Percentiles rank a stretch among this genome's conserved stretches.
phyloP scores from a whole-genome alignment of 1,284 basidiomycete genomes.

The Melanopsichium pennsylvanicum region DNA sequence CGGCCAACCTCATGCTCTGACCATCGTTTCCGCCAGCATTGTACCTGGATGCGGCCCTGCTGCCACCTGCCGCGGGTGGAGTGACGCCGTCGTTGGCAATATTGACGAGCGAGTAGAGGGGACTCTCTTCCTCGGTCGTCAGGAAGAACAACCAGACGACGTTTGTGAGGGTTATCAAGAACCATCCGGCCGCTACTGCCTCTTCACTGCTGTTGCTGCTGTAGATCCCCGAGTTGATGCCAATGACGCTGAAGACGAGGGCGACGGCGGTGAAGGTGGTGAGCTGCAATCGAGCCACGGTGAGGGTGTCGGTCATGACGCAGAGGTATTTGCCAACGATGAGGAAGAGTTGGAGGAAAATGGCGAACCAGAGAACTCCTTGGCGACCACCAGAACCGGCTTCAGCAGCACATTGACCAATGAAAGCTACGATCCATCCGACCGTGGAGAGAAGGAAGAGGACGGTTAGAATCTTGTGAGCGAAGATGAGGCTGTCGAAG shows the following conservation, averaged over 20 bases:
- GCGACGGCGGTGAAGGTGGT: conserved; percentile 84
- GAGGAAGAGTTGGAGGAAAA: conserved; percentile 82
- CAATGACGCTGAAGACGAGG: conserved; percentile 84
- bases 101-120: conserved; percentile 82
- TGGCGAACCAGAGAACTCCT: conserved; percentile 87
- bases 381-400: conserved; percentile 66
- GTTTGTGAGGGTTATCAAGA: conserved; percentile 84
- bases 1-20: conserved; percentile 34
- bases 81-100: conserved; percentile 85
- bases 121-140: conserved; percentile 91
- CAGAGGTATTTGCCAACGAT: conserved; percentile 82
- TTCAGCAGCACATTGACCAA: conserved; percentile 70
- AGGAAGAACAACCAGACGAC: conserved; percentile 95
- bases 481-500: conserved; percentile 73
- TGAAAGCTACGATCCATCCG: conserved; percentile 92
- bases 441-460: conserved; percentile 83
- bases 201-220: conserved; percentile 14
- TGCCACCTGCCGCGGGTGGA: conserved; percentile 74
- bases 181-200: conserved; percentile 90
- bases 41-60: conserved; percentile 10
- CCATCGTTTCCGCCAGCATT: conserved; percentile 13
- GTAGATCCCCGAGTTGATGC: conserved; percentile 71
- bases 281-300: conserved; percentile 83
- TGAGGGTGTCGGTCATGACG: conserved; percentile 82
- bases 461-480: conserved; percentile 86